Evolutionary conservation across 2,329 filamentous ascomycete species (phyloP).

Genomic region (Cylindrodendrum hubeiense): DNA sequence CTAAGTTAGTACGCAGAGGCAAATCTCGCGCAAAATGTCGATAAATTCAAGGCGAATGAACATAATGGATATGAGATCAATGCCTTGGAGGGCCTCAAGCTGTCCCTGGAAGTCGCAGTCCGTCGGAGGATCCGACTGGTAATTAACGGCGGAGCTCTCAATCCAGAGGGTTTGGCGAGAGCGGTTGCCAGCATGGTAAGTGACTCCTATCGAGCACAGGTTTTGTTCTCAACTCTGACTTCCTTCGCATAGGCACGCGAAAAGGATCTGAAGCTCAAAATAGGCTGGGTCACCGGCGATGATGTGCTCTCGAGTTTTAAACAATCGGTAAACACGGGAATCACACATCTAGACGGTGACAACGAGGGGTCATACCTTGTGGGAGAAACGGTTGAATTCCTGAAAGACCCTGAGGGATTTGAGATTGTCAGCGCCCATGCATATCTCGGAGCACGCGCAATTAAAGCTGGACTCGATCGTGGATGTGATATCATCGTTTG

Average conservation of each 20-base stretch:
- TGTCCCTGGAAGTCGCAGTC: background rate
- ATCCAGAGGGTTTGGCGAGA: background rate
- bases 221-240: too few species aligned
- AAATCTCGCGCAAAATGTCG: background rate
- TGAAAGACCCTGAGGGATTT: background rate
- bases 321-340: background rate
- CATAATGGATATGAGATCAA: background rate
- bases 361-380: background rate
- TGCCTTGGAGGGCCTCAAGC: background rate
- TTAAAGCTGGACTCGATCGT: background rate
- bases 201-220: background rate
- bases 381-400: background rate
- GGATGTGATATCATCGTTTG: background rate
- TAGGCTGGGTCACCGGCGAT: background rate
- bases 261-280: background rate
- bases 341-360: background rate
- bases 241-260: background rate
- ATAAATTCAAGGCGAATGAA: background rate
- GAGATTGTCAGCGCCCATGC: background rate
- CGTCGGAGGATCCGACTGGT: background rate
- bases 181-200: background rate
- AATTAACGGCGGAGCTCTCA: background rate
- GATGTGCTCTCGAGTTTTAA: background rate
- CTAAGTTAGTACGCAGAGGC: background rate
- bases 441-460: background rate